These are phyloP conservation scores for Botryotinia calthae DNA, from an alignment of 2,329 filamentous ascomycete genomes.

Conservation along the genomic window DNA sequence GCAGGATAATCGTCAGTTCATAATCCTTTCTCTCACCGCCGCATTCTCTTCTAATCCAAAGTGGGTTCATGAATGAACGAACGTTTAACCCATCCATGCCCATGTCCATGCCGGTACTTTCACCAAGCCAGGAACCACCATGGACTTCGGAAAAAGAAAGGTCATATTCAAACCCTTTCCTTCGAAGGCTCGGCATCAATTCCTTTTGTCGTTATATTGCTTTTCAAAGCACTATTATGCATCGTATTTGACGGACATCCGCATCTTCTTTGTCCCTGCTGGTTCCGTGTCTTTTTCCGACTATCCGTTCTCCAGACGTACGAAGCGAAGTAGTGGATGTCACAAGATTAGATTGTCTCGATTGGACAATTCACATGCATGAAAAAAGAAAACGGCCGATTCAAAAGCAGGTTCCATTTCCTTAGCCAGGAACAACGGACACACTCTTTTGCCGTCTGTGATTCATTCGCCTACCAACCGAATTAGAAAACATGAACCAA, in stretches of 20 bases:
- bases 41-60: background rate
- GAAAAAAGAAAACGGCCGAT: background rate
- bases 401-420: conserved; percentile 8
- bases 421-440: conserved; percentile 14
- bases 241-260: conserved; percentile 2
- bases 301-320: background rate
- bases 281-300: background rate
- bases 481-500: background rate
- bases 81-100: background rate
- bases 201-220: background rate
- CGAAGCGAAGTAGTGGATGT: too few relatives aligned
- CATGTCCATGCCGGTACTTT: conserved; percentile 1
- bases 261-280: background rate
- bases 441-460: background rate
- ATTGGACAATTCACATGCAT: conserved; percentile 1
- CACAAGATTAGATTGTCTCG: background rate
- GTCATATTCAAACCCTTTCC: background rate
- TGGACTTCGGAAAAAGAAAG: background rate
- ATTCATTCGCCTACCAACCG: background rate
- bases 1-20: background rate
- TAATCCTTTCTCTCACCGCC: background rate
- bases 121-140: background rate
- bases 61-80: background rate
- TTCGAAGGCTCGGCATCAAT: background rate
- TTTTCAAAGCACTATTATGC: background rate